Base-by-base conservation (phyloP, 2,329 filamentous ascomycete species). In the Sclerotiophoma versabilis region DNA sequence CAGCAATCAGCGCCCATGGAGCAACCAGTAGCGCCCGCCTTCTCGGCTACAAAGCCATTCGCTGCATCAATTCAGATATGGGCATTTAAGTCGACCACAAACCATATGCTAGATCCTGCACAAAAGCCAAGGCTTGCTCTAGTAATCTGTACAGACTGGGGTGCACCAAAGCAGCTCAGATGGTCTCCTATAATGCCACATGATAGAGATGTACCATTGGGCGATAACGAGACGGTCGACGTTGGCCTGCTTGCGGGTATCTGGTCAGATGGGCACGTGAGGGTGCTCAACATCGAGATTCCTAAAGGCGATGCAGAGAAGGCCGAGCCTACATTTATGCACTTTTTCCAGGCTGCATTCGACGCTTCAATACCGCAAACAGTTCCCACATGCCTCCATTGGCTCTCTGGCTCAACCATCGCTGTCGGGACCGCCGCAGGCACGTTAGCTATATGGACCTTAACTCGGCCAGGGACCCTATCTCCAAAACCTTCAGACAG, bases 61-160 rank as follows among this genome's bases (percentile, higher is more conserved):
- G 77, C 80, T 14, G 77, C 79, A 12, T 79, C 78, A 2, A 77
- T 87, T 26, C 84, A 87, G 58, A 80, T 88, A 6, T 87, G 85
- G 85, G 75, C 79, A 5, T 83, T 87, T 60, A 72, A 75, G 30
- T 75, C 77, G 3, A 71, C 66, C 14, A 49, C 68, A 34, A 64
- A 69, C 0, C 74, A 75, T 12, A 72, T 69, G 2, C 69, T 85
- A 6, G 77, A 84, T 62, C 75, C 76, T 59, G 65, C 62, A 0
- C 62, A 54, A 8, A 62, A 75, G 14, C 84, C 85, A 3, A 65
- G 69, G 37, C 74, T 87, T 34, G 74, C 75, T 22, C 61, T 80
- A 29, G 79, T 82, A 3, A 66, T 87, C n/a, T 85, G 83, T 60
- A 80, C 81, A 2, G 76, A 84, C 19, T 86, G 83, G 79, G 85